These are phyloP conservation scores for Scheffersomyces stambukii DNA, from an alignment of 1,139 yeast species.

Conservation along the genomic window DNA sequence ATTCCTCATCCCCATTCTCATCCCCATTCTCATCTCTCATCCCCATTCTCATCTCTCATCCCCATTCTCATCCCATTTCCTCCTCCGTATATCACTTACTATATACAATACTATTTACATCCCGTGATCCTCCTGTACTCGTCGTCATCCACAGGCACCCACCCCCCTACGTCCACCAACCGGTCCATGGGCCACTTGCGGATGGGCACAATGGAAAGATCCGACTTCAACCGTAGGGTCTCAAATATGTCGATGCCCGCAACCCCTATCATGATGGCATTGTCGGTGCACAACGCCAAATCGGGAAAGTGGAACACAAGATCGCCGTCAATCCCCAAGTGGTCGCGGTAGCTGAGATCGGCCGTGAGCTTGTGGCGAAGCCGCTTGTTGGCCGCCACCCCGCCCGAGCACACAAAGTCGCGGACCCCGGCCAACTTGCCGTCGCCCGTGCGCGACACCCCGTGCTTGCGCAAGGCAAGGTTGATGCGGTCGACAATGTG, in stretches of 20 bases:
- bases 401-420: constrained; percentile 84
- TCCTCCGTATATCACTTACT: not conserved
- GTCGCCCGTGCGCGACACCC: constrained; percentile 17
- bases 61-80: no score
- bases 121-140: constrained; percentile 12
- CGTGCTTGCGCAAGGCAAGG: constrained; percentile 43
- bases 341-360: constrained; percentile 21
- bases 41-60: no score
- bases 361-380: constrained; percentile 49
- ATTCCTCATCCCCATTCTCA: no score
- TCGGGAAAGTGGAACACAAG: constrained; percentile 59
- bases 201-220: constrained; percentile 51
- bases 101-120: constrained; percentile 8
- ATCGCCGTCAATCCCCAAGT: constrained; percentile 5
- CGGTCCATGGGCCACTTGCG: constrained; percentile 73
- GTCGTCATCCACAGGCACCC: constrained; percentile 28
- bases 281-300: constrained; percentile 78
- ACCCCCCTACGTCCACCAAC: constrained; percentile 45
- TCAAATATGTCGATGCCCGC: constrained; percentile 90
- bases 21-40: no score
- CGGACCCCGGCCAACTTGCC: constrained; percentile 39
- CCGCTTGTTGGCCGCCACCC: constrained; percentile 76
- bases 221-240: constrained; percentile 41
- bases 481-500: constrained; percentile 67
- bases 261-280: constrained; percentile 96